Base-by-base conservation (phyloP, 176 grass and related monocot genomes). In the Juncus inflexus region DNA sequence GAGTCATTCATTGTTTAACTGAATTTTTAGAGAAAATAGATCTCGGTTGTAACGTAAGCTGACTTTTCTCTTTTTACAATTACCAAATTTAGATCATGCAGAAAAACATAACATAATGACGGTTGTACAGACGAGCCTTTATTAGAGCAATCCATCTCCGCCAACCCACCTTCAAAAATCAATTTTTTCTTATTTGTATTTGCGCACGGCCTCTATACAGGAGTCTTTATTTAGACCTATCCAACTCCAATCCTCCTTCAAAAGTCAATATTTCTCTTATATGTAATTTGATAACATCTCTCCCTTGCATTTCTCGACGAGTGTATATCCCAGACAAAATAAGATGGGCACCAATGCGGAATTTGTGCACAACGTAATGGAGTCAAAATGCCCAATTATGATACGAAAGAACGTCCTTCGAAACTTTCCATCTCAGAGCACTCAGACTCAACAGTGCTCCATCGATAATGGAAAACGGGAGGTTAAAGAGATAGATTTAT, bases 401-500 rank as follows among this genome's bases (percentile, higher is more conserved):
- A 35, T 69, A 10, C 65, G 35, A 15, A 69, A 69, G 7, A 69
- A 69, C 12, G 49, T 53, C 2, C 40, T 55, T 4, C n/a, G 19
- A 6, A 55, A 69, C 40, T 69, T 55, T 15, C 3, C 3, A 40
- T 37, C 5, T 1, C 14, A 43, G 50, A 13, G 14, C 14, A 4
- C 53, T 53, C 12, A 43, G 42, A 4, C 65, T 6, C 42, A 50
- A 68, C 50, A 68, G 49, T 39, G 35, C 49, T 55, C 40, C 10
- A 15, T 13, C 12, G 50, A 69, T 69, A 51, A 54, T 3, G 6
- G 7, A 11, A 54, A n/a, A 13, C 5, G 41, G 37, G 58, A 62
- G 9, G 42, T 60, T 36, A 66, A 54, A 7, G 65, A 55, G 35
- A 69, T 69, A 69, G 65, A 69, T 69, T 69, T 69, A 35, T 69